phyloP scores from a whole-genome alignment of 352 stramenopile species.

The Aphanomyces cochlioides region DNA sequence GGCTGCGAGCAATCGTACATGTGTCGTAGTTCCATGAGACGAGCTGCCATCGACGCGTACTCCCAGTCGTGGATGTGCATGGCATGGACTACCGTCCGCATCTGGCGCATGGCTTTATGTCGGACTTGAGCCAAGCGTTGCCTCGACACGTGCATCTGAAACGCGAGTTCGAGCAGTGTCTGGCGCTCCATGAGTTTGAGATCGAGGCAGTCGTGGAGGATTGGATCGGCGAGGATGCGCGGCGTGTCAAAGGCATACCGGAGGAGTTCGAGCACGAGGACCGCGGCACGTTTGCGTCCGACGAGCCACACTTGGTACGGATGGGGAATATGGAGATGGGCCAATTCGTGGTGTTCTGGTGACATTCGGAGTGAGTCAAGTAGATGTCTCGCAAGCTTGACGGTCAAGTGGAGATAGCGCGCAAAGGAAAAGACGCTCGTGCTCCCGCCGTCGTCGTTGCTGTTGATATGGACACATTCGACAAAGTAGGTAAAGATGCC shows the following conservation, averaged over 20 bases:
- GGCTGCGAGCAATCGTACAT: neutral
- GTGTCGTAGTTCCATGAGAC: neutral
- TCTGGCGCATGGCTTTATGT: neutral
- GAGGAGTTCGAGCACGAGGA: slow-evolving; percentile 11
- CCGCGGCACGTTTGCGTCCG: neutral
- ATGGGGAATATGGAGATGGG: neutral
- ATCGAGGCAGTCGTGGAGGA: neutral
- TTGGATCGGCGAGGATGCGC: slow-evolving; percentile 12
- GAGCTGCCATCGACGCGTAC: slow-evolving; percentile 5
- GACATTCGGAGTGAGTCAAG: neutral
- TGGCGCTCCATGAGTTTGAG: neutral
- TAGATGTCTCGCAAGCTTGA: neutral
- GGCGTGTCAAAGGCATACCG: slow-evolving; percentile 17
- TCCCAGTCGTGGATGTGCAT: slow-evolving; percentile 17
- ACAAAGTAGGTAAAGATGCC: slow-evolving; percentile 23
- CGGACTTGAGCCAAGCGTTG: neutral
- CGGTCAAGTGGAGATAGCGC: slow-evolving; percentile 13
- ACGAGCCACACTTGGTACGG: slow-evolving; percentile 1
- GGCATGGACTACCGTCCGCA: slow-evolving; percentile 6
- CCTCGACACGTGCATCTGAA: slow-evolving; percentile 15
- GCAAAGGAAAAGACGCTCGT: neutral
- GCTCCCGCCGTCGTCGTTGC: too few species aligned
- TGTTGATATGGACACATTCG: neutral
- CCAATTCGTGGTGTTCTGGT: slow-evolving; percentile 4
- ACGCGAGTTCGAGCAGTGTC: neutral